A percentile compares a stretch with the other conserved stretches of the same genome.
Conservation (phyloP, 2,329 filamentous ascomycete genomes). For the Balansia obtecta region DNA sequence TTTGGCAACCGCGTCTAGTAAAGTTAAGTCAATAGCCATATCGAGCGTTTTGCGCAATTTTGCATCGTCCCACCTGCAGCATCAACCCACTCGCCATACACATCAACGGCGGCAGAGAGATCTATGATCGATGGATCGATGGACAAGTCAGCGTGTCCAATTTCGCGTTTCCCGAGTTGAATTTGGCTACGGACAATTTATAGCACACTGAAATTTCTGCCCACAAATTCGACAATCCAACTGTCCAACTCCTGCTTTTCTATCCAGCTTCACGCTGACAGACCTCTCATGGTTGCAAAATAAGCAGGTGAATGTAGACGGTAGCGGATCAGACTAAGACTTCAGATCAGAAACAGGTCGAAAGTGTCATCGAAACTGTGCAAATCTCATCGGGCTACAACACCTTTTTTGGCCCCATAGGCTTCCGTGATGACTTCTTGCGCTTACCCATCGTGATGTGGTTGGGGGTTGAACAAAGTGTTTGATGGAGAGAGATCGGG, state of each 20-base stretch:
- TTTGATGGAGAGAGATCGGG: not conserved
- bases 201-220: slow-evolving; percentile 82
- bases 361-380: not conserved
- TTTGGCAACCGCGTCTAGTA: slow-evolving; percentile 37
- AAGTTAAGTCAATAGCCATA: not conserved
- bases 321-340: slow-evolving; percentile 52
- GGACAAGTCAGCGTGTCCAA: no score
- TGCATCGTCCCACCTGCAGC: slow-evolving; percentile 44
- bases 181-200: slow-evolving; percentile 58
- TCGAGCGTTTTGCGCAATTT: no score
- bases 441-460: slow-evolving; percentile 63
- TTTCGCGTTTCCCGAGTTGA: no score
- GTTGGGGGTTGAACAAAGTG: not conserved
- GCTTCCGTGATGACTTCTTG: slow-evolving; percentile 81
- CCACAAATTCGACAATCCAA: slow-evolving; percentile 88
- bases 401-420: slow-evolving; percentile 73
- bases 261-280: slow-evolving; percentile 82
- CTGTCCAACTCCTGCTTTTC: slow-evolving; percentile 77
- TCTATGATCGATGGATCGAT: slow-evolving; percentile 36
- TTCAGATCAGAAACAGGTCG: not conserved
- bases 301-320: slow-evolving; percentile 84
- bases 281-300: slow-evolving; percentile 98
- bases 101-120: slow-evolving; percentile 81
- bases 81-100: slow-evolving; percentile 97
- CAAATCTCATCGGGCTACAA: slow-evolving; percentile 4